Evolutionary conservation across 2,329 filamentous ascomycete genomes (phyloP).

Genomic region (Fulvia fulva): DNA sequence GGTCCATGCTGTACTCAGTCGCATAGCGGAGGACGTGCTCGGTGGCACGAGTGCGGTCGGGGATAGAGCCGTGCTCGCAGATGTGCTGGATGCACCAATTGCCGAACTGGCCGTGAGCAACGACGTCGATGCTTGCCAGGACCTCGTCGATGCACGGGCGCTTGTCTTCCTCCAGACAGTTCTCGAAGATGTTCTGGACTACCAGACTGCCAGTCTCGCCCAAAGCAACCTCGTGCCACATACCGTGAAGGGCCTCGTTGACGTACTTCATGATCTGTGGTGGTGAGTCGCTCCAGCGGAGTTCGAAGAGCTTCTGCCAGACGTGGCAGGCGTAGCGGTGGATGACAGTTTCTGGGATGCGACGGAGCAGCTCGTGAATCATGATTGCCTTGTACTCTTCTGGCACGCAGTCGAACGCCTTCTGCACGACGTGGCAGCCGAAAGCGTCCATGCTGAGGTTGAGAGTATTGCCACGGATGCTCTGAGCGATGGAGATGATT

Average conservation of each 20-base stretch:
- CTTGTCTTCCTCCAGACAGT: slow-evolving; percentile 98
- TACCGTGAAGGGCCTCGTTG: slow-evolving; percentile 87
- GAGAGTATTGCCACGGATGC: slow-evolving; percentile 89
- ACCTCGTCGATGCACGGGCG: slow-evolving; percentile 97
- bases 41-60: slow-evolving; percentile 86
- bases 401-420: slow-evolving; percentile 95
- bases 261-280: slow-evolving; percentile 99
- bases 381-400: slow-evolving; percentile 98
- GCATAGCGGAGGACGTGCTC: slow-evolving; percentile 93
- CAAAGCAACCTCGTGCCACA: slow-evolving; percentile 98
- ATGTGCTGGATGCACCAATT: slow-evolving; percentile 99
- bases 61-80: slow-evolving; percentile 89
- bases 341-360: slow-evolving; percentile 95
- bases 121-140: slow-evolving; percentile 87
- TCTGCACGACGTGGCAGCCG: slow-evolving; percentile 96
- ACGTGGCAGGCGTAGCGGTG: slow-evolving; percentile 98
- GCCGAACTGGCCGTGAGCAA: slow-evolving; percentile 95
- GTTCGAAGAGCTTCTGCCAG: slow-evolving; percentile 98
- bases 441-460: slow-evolving; percentile 98
- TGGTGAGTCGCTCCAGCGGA: slow-evolving; percentile 90
- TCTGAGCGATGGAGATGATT: slow-evolving; percentile 87
- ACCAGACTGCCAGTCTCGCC: slow-evolving; percentile 97
- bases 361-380: slow-evolving; percentile 94
- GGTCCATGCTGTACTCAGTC: slow-evolving; percentile 96
- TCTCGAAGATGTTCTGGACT: slow-evolving; percentile 99